These are phyloP conservation scores for Astrocystis sublimbata DNA, from an alignment of 495 filamentous ascomycete genomes.

Conservation along the genomic window DNA sequence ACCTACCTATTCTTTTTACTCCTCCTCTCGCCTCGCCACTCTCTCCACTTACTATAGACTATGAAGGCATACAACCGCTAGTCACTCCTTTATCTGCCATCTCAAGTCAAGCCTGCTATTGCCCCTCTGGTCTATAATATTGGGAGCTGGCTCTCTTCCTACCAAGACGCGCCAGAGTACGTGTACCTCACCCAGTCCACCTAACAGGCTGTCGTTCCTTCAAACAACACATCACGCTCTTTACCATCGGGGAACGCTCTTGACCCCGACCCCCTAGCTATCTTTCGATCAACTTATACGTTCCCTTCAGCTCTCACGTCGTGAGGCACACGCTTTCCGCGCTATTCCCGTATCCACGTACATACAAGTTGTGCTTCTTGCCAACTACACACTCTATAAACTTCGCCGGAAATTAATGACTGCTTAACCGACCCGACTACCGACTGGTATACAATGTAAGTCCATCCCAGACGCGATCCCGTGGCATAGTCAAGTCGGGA, in stretches of 20 bases:
- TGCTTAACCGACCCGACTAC: conserved; percentile 29
- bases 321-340: conserved; percentile 19
- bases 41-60: conserved; percentile 39
- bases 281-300: conserved; percentile 27
- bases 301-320: conserved; percentile 27
- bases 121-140: conserved; percentile 52
- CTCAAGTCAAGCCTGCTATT: conserved; percentile 39
- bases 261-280: conserved; percentile 8
- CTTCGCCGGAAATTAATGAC: conserved; percentile 24
- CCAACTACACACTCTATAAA: conserved; percentile 2
- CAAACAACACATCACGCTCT: conserved; percentile 46
- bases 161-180: conserved; percentile 39
- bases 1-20: conserved; percentile 29
- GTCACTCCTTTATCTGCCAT: conserved; percentile 48
- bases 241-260: conserved; percentile 26
- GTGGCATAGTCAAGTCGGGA: conserved; percentile 30
- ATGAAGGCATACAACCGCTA: conserved; percentile 37
- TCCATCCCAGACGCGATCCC: conserved; percentile 30
- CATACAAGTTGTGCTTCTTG: conserved; percentile 18
- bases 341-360: conserved; percentile 15
- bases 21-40: conserved; percentile 35
- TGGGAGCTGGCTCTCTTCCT: conserved; percentile 54
- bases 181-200: conserved; percentile 37
- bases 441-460: conserved; percentile 41
- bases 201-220: conserved; percentile 42